Conservation (phyloP, 805 yeast species). For the Monosporozyma servazzii region DNA sequence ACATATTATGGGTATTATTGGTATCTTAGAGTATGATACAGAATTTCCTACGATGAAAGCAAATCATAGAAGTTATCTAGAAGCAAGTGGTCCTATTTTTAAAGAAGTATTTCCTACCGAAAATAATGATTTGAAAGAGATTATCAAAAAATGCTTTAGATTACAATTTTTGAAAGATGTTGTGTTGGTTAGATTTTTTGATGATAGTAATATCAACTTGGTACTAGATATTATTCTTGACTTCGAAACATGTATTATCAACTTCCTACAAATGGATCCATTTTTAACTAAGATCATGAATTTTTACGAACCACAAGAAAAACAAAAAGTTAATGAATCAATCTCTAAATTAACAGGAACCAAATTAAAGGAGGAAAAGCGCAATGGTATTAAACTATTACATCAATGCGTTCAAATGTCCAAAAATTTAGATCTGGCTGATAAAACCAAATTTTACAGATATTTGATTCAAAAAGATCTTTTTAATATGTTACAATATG, state of each 20-base stretch:
- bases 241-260: conserved; percentile 27
- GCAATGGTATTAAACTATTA: conserved; percentile 68
- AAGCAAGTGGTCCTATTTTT: conserved; percentile 40
- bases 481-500: conserved; percentile 60
- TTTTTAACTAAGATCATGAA: conserved; percentile 53
- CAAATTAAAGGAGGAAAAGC: conserved; percentile 28
- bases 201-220: conserved; percentile 65
- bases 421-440: conserved; percentile 54
- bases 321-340: background rate
- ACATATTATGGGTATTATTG: conserved; percentile 50
- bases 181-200: conserved; percentile 70
- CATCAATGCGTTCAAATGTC: conserved; percentile 76
- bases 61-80: conserved; percentile 62
- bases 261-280: conserved; percentile 24
- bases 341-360: conserved; percentile 4
- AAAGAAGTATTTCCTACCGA: conserved; percentile 63
- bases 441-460: conserved; percentile 56
- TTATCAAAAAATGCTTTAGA: conserved; percentile 67
- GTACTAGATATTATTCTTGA: conserved; percentile 38
- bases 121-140: conserved; percentile 38
- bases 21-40: conserved; percentile 83
- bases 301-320: conserved; percentile 35
- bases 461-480: conserved; percentile 59
- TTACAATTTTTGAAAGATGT: conserved; percentile 80
- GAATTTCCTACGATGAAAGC: conserved; percentile 76